phyloP scores from a whole-genome alignment of 2,329 filamentous ascomycete species.

The Pseudocercospora pini-densiflorae region DNA sequence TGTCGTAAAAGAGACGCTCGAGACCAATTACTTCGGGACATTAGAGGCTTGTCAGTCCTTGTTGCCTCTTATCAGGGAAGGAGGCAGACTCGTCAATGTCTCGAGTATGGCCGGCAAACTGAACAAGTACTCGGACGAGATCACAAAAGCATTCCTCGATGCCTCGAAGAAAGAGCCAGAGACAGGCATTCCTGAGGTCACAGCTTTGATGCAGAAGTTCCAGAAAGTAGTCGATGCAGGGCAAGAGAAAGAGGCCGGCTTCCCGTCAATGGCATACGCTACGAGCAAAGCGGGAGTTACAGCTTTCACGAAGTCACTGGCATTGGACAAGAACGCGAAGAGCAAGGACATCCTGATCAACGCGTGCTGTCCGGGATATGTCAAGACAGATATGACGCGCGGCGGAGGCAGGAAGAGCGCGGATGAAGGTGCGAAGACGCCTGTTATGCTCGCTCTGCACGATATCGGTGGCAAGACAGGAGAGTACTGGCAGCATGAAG shows the following conservation, averaged over 20 bases:
- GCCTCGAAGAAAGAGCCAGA: constrained; percentile 22
- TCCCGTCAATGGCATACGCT: constrained; percentile 56
- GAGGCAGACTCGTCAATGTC: constrained; percentile 57
- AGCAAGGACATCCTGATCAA: constrained; percentile 39
- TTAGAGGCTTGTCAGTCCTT: constrained; percentile 51
- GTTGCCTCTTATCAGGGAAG: constrained; percentile 51
- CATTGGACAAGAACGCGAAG: constrained; percentile 35
- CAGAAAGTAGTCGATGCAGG: constrained; percentile 51
- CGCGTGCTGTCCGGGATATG: constrained; percentile 43
- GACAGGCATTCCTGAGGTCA: constrained; percentile 45
- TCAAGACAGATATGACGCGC: constrained; percentile 45
- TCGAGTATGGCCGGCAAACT: constrained; percentile 52
- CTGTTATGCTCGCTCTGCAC: constrained; percentile 41
- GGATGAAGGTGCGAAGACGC: constrained; percentile 43
- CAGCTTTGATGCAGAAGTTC: constrained; percentile 56
- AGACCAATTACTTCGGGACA: constrained; percentile 59
- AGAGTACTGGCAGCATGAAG: constrained; percentile 43
- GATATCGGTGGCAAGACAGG: constrained; percentile 41
- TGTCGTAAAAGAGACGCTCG: constrained; percentile 55
- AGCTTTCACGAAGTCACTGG: constrained; percentile 42
- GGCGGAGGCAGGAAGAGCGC: constrained; percentile 41
- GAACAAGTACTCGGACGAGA: constrained; percentile 51
- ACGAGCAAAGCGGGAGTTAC: constrained; percentile 46
- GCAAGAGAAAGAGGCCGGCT: constrained; percentile 53
- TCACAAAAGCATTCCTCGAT: constrained; percentile 50